phyloP scores from a whole-genome alignment of 106 monocot species.

The Ottelia alismoides region DNA sequence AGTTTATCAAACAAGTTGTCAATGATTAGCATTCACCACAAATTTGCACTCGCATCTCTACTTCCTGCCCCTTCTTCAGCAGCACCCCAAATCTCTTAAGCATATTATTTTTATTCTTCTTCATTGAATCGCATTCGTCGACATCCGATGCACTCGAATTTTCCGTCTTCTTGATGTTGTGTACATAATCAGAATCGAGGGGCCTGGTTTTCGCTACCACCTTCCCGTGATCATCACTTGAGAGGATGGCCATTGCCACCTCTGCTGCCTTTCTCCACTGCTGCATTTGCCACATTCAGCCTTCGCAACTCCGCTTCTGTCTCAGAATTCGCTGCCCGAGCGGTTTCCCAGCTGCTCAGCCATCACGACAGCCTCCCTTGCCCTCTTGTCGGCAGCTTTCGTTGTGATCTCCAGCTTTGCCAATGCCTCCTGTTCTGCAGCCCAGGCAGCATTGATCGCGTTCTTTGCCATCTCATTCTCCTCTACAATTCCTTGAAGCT shows the following conservation, averaged over 20 bases:
- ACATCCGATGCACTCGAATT: too few relatives aligned
- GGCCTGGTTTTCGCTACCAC: too few relatives aligned
- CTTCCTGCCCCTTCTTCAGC: too few relatives aligned
- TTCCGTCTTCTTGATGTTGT: too few relatives aligned
- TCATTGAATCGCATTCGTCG: too few relatives aligned
- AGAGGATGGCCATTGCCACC: slow-evolving; percentile 70
- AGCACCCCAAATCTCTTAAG: too few relatives aligned
- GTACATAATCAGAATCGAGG: too few relatives aligned
- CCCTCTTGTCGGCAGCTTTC: slow-evolving; percentile 50
- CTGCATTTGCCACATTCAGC: slow-evolving; percentile 72
- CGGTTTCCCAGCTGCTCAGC: slow-evolving; percentile 58
- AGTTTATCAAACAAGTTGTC: too few relatives aligned
- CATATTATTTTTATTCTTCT: too few relatives aligned
- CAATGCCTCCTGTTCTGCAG: slow-evolving; percentile 48
- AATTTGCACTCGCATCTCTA: too few relatives aligned
- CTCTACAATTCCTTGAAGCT: slow-evolving; percentile 41
- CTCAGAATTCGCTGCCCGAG: slow-evolving; percentile 38
- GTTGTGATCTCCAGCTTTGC: slow-evolving; percentile 34
- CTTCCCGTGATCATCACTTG: slow-evolving; percentile 30
- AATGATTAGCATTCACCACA: too few relatives aligned
- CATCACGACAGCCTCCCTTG: slow-evolving; percentile 22
- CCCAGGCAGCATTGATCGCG: slow-evolving; percentile 59
- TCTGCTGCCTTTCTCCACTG: slow-evolving; percentile 99
- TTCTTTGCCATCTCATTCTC: slow-evolving; percentile 59
- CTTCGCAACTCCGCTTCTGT: slow-evolving; percentile 65